A percentile compares a stretch with the other conserved stretches of the same genome.
These are phyloP conservation scores for Arxiozyma slooffiae DNA, from an alignment of 1,139 yeast genomes.

Conservation along the genomic window DNA sequence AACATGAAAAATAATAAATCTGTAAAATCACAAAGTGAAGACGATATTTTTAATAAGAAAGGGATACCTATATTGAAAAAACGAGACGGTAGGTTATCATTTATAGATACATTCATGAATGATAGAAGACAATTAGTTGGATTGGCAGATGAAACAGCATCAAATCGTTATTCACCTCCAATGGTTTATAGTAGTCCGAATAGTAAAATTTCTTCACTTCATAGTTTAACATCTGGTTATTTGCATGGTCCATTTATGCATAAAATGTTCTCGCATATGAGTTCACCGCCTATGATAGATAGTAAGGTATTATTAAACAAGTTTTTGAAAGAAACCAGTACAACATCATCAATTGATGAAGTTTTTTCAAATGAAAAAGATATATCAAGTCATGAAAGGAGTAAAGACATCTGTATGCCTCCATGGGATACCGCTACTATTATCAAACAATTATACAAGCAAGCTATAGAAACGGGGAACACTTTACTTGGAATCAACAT, in stretches of 20 bases:
- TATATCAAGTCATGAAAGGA: neutral
- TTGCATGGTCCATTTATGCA: slow-evolving; percentile 5
- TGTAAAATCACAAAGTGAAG: neutral
- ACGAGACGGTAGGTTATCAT: slow-evolving; percentile 7
- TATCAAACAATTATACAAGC: slow-evolving; percentile 23
- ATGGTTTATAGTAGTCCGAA: slow-evolving; percentile 10
- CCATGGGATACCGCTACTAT: slow-evolving; percentile 28
- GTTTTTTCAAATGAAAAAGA: neutral
- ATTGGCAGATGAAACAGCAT: slow-evolving; percentile 3
- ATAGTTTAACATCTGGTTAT: slow-evolving; percentile 8
- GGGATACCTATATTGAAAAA: slow-evolving; percentile 9
- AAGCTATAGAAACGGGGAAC: slow-evolving; percentile 28
- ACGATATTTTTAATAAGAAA: neutral
- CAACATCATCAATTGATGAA: neutral
- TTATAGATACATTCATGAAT: slow-evolving; percentile 12
- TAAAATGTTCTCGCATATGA: slow-evolving; percentile 5
- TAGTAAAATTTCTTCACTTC: slow-evolving; percentile 13
- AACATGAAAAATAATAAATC: neutral
- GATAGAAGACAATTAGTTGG: slow-evolving; percentile 7
- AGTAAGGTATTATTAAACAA: neutral
- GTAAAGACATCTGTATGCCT: slow-evolving; percentile 7
- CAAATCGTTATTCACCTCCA: slow-evolving; percentile 5
- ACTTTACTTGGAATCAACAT: slow-evolving; percentile 24
- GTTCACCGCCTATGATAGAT: neutral
- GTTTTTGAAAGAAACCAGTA: neutral